Evolutionary conservation across 1,284 basidiomycete species (phyloP), one percentile per base, ranked within the genome.

Genomic region (Phlebopus sp.): DNA sequence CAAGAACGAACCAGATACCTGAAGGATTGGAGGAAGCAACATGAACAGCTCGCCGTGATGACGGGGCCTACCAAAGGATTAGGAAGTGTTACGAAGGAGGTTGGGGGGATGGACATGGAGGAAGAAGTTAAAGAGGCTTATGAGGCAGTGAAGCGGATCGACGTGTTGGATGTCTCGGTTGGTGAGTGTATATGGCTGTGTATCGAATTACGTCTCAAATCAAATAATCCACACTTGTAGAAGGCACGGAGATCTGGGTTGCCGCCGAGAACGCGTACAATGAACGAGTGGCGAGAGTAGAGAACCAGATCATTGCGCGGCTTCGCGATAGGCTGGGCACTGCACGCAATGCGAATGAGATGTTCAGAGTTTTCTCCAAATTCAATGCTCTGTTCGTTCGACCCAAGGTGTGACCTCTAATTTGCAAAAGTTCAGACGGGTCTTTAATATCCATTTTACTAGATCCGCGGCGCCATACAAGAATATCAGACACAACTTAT

Each of bases 211-310:
- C 5, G 2, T 15, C 18, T 47, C 17, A 13, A 37, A 15, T 36
- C 52, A 13, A 37, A 15, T 36, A 51, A 46, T 56, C 47, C 27
- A 37, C 1, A 47, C 46, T 38, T 46, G 40, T 62, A 89, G 93
- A 97, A 75, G 96, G 97, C 2, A 93, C 92, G n/a, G 93, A 97
- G 66, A 97, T 98, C 49, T 98, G 96, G 94, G 88, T 95, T 15
- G 84, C 92, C 0, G 96, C 95, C 3, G 97, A 99, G 70, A 91
- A 90, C 50, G 92, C 93, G 15, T 99, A 99, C 74, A 98, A 98
- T 60, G 96, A 98, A 67, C 87, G 95, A 13, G 94, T 99, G 6
- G 90, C 96, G 1, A 80, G 95, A 9, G 97, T 99, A 31, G 97
- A 99, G 73, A 98, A 97, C 71, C 95, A 96, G 66, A 97, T 99